These are phyloP conservation scores for Globisporangium irregulare DNA, from an alignment of 352 stramenopile genomes.

Conservation along the genomic window DNA sequence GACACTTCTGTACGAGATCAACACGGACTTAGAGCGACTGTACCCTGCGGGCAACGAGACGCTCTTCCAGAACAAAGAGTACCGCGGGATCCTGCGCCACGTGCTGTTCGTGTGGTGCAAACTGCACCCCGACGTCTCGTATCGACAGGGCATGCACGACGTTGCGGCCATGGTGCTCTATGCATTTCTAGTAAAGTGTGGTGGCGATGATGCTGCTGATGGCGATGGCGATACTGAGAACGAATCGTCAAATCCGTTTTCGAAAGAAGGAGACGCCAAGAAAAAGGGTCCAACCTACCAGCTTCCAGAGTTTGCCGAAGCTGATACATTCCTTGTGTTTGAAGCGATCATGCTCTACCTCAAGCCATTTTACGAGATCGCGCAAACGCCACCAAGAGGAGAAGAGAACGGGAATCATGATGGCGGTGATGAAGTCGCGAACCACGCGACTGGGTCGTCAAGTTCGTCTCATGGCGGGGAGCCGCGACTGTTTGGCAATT, in stretches of 20 bases:
- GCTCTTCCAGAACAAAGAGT: conserved; percentile 74
- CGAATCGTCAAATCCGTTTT: conserved; percentile 21
- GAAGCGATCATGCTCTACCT: conserved; percentile 75
- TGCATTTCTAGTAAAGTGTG: conserved; percentile 36
- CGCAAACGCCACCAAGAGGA: conserved; percentile 30
- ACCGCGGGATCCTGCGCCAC: conserved; percentile 59
- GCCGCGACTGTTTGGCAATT: conserved; percentile 27
- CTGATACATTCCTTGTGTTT: conserved; percentile 72
- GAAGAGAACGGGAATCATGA: neutral
- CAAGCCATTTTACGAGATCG: conserved; percentile 76
- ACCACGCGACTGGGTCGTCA: neutral
- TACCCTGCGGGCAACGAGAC: conserved; percentile 70
- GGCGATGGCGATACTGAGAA: neutral
- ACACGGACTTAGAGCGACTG: conserved; percentile 74
- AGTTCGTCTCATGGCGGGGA: conserved; percentile 20
- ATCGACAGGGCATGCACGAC: conserved; percentile 85
- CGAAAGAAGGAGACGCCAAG: neutral
- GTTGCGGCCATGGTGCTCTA: conserved; percentile 78
- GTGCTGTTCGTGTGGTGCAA: conserved; percentile 86
- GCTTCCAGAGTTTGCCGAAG: conserved; percentile 47
- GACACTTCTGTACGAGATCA: conserved; percentile 71
- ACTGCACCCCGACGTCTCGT: conserved; percentile 75
- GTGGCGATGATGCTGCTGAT: neutral
- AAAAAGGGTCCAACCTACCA: conserved; percentile 2
- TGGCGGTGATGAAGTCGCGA: neutral